Evolutionary conservation across 2,329 filamentous ascomycete species (phyloP).

Genomic region (Exophiala sp.): DNA sequence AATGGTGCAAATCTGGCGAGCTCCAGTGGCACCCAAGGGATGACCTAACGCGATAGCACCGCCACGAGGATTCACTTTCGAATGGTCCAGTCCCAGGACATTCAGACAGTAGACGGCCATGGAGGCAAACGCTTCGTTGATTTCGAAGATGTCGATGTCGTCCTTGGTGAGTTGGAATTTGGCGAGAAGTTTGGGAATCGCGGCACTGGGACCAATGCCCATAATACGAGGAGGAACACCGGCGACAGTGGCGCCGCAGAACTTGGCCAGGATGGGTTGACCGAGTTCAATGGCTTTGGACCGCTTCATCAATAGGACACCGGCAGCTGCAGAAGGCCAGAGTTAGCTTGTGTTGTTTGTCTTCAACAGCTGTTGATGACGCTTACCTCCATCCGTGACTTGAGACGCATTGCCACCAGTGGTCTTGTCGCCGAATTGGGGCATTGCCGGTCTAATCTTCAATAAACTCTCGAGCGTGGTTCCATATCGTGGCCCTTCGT

Average conservation of each 20-base stretch:
- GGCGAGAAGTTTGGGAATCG: conserved; percentile 71
- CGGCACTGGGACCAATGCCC: conserved; percentile 53
- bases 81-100: conserved; percentile 56
- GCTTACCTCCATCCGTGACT: conserved; percentile 76
- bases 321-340: conserved; percentile 56
- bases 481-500: conserved; percentile 85
- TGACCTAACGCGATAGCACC: conserved; percentile 91
- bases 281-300: conserved; percentile 78
- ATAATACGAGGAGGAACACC: conserved; percentile 91
- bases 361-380: too few relatives aligned
- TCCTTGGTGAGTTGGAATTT: conserved; percentile 71
- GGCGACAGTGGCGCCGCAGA: conserved; percentile 82
- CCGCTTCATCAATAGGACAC: conserved; percentile 88
- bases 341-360: conserved; percentile 10
- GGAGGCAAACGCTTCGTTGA: conserved; percentile 96
- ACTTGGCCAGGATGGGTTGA: conserved; percentile 91
- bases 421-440: conserved; percentile 76
- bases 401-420: conserved; percentile 94
- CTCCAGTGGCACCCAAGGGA: conserved; percentile 82
- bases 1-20: conserved; percentile 84
- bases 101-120: conserved; percentile 94
- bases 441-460: conserved; percentile 88
- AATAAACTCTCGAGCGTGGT: conserved; percentile 75
- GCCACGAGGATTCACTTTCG: conserved; percentile 84
- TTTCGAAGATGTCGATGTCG: conserved; percentile 83